Evolutionary conservation across 192 early-diverging fungal species (phyloP), one percentile per base, ranked within the genome.

Genomic region (Ambispora gerdemannii): DNA sequence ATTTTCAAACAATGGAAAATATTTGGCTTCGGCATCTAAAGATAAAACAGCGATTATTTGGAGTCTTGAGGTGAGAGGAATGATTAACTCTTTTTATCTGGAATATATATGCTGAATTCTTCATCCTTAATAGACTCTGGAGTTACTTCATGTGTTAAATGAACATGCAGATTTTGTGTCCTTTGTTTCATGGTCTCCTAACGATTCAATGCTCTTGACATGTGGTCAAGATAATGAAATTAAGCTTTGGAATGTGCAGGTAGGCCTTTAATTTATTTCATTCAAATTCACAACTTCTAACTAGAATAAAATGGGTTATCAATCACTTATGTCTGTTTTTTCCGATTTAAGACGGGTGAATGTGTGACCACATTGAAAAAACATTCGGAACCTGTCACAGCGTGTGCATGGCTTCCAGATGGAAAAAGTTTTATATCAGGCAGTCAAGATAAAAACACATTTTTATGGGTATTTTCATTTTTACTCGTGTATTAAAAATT

Each of bases 171-270:
- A 82, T 49, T 87, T 87, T 55, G 87, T 93, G 4, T 85, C 95
- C 8, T 95, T 88, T 73, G 82, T 95, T 62, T 87, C 92, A 3
- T 99, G 95, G 94, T 95, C 92, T 72, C 94, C 96, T 1, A 87
- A 97, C 74, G 86, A 89, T 77, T 78, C 78, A 24, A 77, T 80
- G 22, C 73, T 99, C 20, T 78, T 96, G 25, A 90, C 92, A 1
- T 89, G 86, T 59, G 92, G 93, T 22, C 90, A 84, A 74, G 96
- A 98, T 72, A 81, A 83, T 67, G 82, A 82, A 13, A 76, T 99
- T 33, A 86, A 85, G 43, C 76, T 95, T 34, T 98, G 97, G 97
- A 81, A 92, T 76, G 82, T 88, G 11, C 77, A 78, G 75, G 87
- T 88, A 78, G 19, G 8, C 3, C 32, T 47, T 50, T 4, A 24